These are phyloP conservation scores for Austroboletus novae-zelandiae DNA, from an alignment of 1,284 basidiomycete species.

Conservation along the genomic window DNA sequence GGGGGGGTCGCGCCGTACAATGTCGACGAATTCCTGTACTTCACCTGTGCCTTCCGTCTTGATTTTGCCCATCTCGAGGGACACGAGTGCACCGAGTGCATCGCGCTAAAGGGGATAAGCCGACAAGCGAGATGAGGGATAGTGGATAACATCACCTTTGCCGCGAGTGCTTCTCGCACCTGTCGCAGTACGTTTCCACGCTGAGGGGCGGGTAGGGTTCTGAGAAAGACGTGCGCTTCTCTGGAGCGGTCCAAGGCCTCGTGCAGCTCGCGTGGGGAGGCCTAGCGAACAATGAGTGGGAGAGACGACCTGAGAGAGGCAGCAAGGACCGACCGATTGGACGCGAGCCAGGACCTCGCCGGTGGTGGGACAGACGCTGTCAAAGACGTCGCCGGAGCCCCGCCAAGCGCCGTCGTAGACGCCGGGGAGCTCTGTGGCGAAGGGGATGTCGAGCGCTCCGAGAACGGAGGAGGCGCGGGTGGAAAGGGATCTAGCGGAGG, in stretches of 20 bases:
- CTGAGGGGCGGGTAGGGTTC: slow-evolving; percentile 80
- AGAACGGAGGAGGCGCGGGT: slow-evolving; percentile 64
- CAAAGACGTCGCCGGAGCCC: slow-evolving; percentile 68
- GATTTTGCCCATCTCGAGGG: slow-evolving; percentile 97
- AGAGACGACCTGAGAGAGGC: neutral
- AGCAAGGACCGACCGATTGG: slow-evolving; percentile 47
- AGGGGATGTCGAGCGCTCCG: slow-evolving; percentile 59
- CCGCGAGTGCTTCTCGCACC: slow-evolving; percentile 78
- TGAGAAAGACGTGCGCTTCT: slow-evolving; percentile 70
- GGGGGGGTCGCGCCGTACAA: slow-evolving; percentile 48
- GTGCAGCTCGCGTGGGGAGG: slow-evolving; percentile 67
- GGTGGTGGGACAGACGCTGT: slow-evolving; percentile 73
- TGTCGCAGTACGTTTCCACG: slow-evolving; percentile 88
- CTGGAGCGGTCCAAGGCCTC: slow-evolving; percentile 60
- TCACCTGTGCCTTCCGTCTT: slow-evolving; percentile 90
- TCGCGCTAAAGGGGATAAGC: slow-evolving; percentile 50
- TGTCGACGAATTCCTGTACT: slow-evolving; percentile 94
- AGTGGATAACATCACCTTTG: slow-evolving; percentile 53
- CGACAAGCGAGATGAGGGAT: neutral
- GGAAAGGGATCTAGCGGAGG: slow-evolving; percentile 43
- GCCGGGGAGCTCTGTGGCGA: slow-evolving; percentile 53
- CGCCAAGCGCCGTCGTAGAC: slow-evolving; percentile 79
- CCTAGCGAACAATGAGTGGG: slow-evolving; percentile 36
- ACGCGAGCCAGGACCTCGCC: slow-evolving; percentile 73
- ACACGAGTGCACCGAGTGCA: slow-evolving; percentile 79